phyloP scores from a whole-genome alignment of 192 early-diverging fungal species.

The Bifiguratus adelaidae region DNA sequence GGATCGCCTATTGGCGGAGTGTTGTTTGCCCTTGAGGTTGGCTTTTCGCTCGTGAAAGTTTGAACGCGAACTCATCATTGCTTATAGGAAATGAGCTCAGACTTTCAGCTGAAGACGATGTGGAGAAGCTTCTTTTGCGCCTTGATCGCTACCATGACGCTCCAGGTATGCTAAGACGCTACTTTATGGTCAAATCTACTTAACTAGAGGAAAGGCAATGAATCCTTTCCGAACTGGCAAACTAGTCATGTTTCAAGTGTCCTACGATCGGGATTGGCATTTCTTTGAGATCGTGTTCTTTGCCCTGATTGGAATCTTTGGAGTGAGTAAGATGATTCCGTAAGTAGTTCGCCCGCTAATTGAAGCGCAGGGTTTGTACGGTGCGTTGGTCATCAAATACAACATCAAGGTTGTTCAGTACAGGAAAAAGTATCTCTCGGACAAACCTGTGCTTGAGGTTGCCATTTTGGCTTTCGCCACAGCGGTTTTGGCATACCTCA shows the following conservation, averaged over 20 bases:
- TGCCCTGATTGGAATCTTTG: conserved; percentile 67
- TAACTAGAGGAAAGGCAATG: conserved; percentile 34
- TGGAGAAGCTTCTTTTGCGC: conserved; percentile 97
- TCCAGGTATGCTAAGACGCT: conserved; percentile 39
- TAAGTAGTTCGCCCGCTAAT: background rate
- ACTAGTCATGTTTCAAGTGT: conserved; percentile 92
- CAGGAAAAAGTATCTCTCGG: conserved; percentile 55
- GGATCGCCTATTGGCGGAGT: conserved; percentile 91
- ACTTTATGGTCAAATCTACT: background rate
- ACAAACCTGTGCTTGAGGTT: conserved; percentile 58
- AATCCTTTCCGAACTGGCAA: conserved; percentile 97
- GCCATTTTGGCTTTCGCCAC: conserved; percentile 52
- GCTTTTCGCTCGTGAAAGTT: background rate
- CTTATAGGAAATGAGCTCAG: conserved; percentile 89
- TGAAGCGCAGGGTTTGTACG: conserved; percentile 52
- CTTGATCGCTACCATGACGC: conserved; percentile 83
- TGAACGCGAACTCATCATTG: conserved; percentile 8
- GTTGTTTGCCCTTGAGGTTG: conserved; percentile 48
- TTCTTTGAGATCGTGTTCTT: conserved; percentile 85
- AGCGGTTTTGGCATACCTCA: conserved; percentile 55
- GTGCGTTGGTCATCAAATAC: conserved; percentile 62
- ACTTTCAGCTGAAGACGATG: conserved; percentile 92
- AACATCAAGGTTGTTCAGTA: conserved; percentile 59
- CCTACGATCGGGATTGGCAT: conserved; percentile 90
- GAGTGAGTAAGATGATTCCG: conserved; percentile 31